Evolutionary conservation across 1,284 basidiomycete genomes (phyloP).

Genomic region (Leccinum subatratum): DNA sequence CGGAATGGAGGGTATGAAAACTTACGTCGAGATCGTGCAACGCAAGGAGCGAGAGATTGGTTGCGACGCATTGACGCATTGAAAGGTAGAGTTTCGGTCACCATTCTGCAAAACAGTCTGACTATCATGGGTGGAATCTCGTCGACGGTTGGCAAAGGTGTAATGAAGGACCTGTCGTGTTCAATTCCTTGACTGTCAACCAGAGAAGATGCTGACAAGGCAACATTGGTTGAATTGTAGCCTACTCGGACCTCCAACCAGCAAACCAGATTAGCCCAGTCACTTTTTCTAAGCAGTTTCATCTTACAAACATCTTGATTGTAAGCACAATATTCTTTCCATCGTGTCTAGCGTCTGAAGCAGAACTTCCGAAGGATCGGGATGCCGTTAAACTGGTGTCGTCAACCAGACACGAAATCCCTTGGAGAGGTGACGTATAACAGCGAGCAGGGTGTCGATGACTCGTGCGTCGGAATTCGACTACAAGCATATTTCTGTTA

Average conservation of each 20-base stretch:
- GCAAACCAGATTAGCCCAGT: background rate
- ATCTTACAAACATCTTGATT: background rate
- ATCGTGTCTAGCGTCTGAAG: background rate
- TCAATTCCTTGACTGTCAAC: background rate
- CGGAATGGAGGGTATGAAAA: conserved; percentile 82
- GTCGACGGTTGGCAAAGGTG: background rate
- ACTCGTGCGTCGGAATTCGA: background rate
- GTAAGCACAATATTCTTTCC: background rate
- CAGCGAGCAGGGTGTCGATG: background rate
- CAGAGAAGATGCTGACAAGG: background rate
- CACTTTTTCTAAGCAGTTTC: background rate
- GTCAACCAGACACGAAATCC: background rate
- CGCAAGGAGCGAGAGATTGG: conserved; percentile 84
- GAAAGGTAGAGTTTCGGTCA: conserved; percentile 47
- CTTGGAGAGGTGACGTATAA: background rate
- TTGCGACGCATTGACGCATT: conserved; percentile 88
- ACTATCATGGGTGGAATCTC: conserved; percentile 18
- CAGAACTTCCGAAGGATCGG: background rate
- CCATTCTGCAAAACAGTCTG: conserved; percentile 68
- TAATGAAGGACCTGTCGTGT: background rate
- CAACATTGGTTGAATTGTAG: no score
- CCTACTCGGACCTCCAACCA: background rate
- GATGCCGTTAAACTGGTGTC: background rate
- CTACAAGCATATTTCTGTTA: background rate
- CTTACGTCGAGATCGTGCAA: conserved; percentile 83